phyloP scores from a whole-genome alignment of 1,284 basidiomycete genomes.

The Leccinum fallax region DNA sequence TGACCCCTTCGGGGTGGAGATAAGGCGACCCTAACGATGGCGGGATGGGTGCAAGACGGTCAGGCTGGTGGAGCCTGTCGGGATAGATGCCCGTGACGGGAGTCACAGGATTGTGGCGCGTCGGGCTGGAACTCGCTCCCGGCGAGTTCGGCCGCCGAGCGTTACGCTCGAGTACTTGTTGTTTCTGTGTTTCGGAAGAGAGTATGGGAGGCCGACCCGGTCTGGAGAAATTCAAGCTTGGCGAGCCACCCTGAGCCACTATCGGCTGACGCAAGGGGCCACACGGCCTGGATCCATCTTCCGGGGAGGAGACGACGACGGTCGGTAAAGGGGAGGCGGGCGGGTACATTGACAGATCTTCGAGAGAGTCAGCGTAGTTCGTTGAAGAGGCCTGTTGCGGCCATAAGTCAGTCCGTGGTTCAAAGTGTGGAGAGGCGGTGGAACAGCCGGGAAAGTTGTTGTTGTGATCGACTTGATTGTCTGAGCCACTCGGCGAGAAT shows the following conservation, averaged over 20 bases:
- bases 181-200: constrained; percentile 55
- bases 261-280: constrained; percentile 36
- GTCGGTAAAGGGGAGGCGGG: constrained; percentile 44
- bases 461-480: constrained; percentile 2
- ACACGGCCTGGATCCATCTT: constrained; percentile 10
- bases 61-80: background rate
- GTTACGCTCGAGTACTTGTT: constrained; percentile 63
- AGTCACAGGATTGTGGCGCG: constrained; percentile 16
- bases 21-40: constrained; percentile 10
- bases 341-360: constrained; percentile 32
- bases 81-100: constrained; percentile 20
- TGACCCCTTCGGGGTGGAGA: constrained; percentile 21
- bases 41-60: constrained; percentile 2
- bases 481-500: background rate
- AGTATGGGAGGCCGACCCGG: constrained; percentile 51
- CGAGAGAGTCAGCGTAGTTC: constrained; percentile 7
- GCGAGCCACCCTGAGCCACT: constrained; percentile 34
- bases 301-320: constrained; percentile 47
- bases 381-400: constrained; percentile 8
- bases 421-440: background rate
- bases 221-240: constrained; percentile 55
- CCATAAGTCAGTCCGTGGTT: constrained; percentile 19
- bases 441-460: background rate
- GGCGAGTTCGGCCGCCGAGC: constrained; percentile 36
- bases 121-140: constrained; percentile 19